phyloP scores from a whole-genome alignment of 2,329 filamentous ascomycete genomes.

The Hypoxylon sp. region DNA sequence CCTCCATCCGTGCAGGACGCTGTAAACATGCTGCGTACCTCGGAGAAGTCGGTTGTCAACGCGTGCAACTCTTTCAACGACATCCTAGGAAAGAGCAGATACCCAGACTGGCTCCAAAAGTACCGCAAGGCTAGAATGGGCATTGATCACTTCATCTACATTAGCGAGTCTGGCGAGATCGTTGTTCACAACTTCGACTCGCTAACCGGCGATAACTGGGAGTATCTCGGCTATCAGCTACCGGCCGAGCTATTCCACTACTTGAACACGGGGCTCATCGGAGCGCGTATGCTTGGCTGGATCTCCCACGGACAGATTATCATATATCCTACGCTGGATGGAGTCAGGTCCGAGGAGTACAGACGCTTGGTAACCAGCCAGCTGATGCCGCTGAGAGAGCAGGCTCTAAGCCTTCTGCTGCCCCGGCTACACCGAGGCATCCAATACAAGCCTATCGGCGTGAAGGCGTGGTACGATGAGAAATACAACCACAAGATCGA shows the following conservation, averaged over 20 bases:
- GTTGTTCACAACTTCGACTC: conserved; percentile 75
- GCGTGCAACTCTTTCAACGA: conserved; percentile 83
- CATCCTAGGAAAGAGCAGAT: conserved; percentile 70
- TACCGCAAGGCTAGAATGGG: conserved; percentile 87
- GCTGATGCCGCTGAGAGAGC: conserved; percentile 76
- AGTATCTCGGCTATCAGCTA: conserved; percentile 88
- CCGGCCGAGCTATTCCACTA: conserved; percentile 93
- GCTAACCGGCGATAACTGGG: conserved; percentile 83
- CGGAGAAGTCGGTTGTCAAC: conserved; percentile 73
- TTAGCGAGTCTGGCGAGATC: conserved; percentile 79
- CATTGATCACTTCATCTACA: conserved; percentile 86
- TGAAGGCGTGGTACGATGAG: conserved; percentile 85
- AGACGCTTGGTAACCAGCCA: conserved; percentile 77
- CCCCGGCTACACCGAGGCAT: conserved; percentile 85
- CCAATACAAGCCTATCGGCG: conserved; percentile 76
- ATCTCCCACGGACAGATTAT: conserved; percentile 81
- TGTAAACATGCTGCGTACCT: conserved; percentile 76
- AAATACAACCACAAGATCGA: conserved; percentile 73
- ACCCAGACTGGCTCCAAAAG: conserved; percentile 81
- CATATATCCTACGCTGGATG: conserved; percentile 85
- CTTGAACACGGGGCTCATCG: conserved; percentile 81
- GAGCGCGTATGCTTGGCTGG: conserved; percentile 80
- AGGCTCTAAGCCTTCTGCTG: conserved; percentile 79
- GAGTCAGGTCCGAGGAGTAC: conserved; percentile 81
- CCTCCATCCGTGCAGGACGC: conserved; percentile 75